Evolutionary conservation across 306 rosid genomes (phyloP), one percentile per base, ranked within the genome.

Genomic region (Argentina anserina): DNA sequence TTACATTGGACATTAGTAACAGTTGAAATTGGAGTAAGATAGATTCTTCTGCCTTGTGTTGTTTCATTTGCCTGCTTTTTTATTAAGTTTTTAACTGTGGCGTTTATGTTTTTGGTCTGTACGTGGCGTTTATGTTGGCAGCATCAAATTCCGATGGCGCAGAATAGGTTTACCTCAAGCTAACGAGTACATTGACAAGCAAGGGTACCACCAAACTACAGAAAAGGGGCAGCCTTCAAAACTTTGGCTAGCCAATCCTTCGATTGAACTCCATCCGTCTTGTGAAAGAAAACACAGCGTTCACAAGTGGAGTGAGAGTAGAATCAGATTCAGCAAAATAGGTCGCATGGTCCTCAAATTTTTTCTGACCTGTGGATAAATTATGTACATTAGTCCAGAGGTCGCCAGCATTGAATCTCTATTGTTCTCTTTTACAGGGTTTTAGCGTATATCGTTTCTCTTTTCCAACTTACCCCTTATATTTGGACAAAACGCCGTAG

Each of bases 101-200:
- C 56, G 26, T 70, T 79, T 79, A n/a, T 68, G 23, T 75, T 84
- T n/a, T n/a, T n/a, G n/a, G n/a, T n/a, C n/a, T n/a, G n/a, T n/a
- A n/a, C n/a, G 74, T 23, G 74, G n/a, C 56, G 26, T 70, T 79
- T 79, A n/a, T 68, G 23, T 75, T 84, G 70, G 46, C 84, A 84
- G 86, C 82, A 53, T 63, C 92, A 87, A 86, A 76, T 70, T 78
- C 80, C 76, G 65, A 80, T 72, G 25, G 59, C 81, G 15, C 79
- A 81, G 26, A 79, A 60, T 64, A 75, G 85, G 75, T 55, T 65
- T 68, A 28, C 63, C 37, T 23, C 83, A 13, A 74, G 87, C 74
- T 83, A 81, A 81, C 42, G 13, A 15, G 56, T 55, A 65, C 42
- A 13, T 18, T 47, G 64, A 66, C 68, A 79, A 72, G 50, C 65